Percentiles rank a stretch among this genome's conserved stretches.
Conservation (phyloP, 148 eudicot species). For the Limonium bicolor region DNA sequence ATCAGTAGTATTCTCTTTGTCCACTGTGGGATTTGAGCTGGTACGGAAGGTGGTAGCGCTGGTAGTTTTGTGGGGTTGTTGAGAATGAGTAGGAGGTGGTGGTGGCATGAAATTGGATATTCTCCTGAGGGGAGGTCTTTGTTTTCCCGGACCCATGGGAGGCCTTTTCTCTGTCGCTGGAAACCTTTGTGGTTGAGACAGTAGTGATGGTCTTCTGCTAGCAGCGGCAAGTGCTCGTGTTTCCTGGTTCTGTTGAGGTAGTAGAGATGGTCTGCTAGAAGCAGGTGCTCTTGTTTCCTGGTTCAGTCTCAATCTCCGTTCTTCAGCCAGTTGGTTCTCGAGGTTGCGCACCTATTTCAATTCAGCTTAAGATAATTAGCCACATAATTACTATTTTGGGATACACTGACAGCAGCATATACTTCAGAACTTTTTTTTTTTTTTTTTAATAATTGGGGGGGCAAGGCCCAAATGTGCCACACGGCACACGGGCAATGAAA, state of each 20-base stretch:
- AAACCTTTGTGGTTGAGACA: too few relatives aligned
- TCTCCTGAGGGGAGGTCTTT: conserved; percentile 57
- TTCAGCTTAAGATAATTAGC: background rate
- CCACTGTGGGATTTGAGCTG: conserved; percentile 16
- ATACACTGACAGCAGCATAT: background rate
- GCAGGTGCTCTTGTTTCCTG: conserved; percentile 53
- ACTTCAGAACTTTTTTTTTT: too few relatives aligned
- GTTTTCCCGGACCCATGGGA: conserved; percentile 52
- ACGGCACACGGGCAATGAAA: background rate
- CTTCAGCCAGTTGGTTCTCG: conserved; percentile 70
- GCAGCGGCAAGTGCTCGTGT: conserved; percentile 11
- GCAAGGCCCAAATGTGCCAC: background rate
- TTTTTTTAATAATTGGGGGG: too few relatives aligned
- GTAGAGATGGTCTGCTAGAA: conserved; percentile 27
- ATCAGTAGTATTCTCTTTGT: conserved; percentile 48
- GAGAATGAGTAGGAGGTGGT: conserved; percentile 27
- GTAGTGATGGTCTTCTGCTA: conserved; percentile 23
- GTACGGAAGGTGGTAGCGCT: conserved; percentile 15
- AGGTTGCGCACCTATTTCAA: conserved; percentile 54
- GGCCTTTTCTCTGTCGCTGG: conserved; percentile 34
- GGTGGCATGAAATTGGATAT: conserved; percentile 51
- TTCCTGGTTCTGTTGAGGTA: conserved; percentile 32
- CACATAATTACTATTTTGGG: background rate
- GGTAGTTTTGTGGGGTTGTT: conserved; percentile 17
- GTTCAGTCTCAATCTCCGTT: conserved; percentile 56